These are phyloP conservation scores for Nitzschia sp. DNA, from an alignment of 108 stramenopile species.

Conservation along the genomic window DNA sequence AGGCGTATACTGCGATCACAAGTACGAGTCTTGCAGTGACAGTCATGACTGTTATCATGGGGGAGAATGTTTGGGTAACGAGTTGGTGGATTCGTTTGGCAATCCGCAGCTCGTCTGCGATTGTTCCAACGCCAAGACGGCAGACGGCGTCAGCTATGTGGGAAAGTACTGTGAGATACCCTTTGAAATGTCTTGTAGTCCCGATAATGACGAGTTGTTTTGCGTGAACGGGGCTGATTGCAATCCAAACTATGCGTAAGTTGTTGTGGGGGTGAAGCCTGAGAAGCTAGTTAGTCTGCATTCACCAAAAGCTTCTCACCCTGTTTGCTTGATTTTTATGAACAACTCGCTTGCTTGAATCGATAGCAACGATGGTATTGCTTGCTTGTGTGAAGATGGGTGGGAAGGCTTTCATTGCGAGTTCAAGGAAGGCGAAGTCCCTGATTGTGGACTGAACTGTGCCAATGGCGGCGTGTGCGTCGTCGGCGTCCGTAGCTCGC, in stretches of 20 bases:
- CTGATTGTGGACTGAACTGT: slow-evolving; percentile 45
- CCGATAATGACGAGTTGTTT: slow-evolving; percentile 20
- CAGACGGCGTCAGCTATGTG: slow-evolving; percentile 33
- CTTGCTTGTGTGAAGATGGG: slow-evolving; percentile 27
- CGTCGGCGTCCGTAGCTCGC: slow-evolving; percentile 26
- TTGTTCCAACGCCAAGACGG: slow-evolving; percentile 32
- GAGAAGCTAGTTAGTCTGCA: not conserved
- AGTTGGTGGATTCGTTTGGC: slow-evolving; percentile 41
- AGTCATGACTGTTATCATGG: slow-evolving; percentile 42
- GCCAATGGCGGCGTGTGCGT: slow-evolving; percentile 42
- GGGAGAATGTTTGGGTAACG: slow-evolving; percentile 43
- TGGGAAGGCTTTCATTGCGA: slow-evolving; percentile 38
- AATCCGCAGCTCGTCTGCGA: slow-evolving; percentile 56
- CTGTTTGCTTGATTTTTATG: not conserved
- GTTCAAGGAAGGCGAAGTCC: slow-evolving; percentile 32
- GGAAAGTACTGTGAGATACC: slow-evolving; percentile 65
- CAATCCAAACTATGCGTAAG: slow-evolving; percentile 45
- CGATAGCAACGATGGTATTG: slow-evolving; percentile 4
- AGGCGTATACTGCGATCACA: slow-evolving; percentile 35
- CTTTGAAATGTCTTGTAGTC: slow-evolving; percentile 22
- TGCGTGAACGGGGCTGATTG: slow-evolving; percentile 41
- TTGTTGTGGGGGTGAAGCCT: not conserved
- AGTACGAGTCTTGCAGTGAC: slow-evolving; percentile 34
- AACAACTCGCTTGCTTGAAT: too few relatives aligned
- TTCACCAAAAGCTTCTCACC: slow-evolving; percentile 6